Percentiles rank a stretch among this genome's conserved stretches.
phyloP scores from a whole-genome alignment of 2,329 filamentous ascomycete species.

The Blastomyces percursus region DNA sequence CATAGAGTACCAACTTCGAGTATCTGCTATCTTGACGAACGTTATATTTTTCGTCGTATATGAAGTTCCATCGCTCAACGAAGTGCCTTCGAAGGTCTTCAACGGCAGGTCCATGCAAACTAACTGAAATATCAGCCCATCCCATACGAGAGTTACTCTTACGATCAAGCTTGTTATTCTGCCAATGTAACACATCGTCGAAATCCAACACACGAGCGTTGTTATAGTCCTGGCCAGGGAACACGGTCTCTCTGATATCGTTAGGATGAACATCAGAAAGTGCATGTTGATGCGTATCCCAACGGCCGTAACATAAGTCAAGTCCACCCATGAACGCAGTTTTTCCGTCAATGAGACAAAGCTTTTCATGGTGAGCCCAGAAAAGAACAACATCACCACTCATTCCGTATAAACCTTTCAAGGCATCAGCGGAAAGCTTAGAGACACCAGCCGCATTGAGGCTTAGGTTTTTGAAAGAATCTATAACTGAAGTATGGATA shows the following conservation, averaged over 20 bases:
- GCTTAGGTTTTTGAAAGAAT: constrained; percentile 46
- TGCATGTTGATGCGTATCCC: constrained; percentile 78
- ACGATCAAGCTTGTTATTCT: constrained; percentile 84
- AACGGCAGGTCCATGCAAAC: constrained; percentile 74
- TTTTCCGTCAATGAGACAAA: constrained; percentile 85
- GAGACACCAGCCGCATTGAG: constrained; percentile 46
- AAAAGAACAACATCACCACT: constrained; percentile 83
- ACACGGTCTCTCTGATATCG: constrained; percentile 63
- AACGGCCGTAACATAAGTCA: constrained; percentile 90
- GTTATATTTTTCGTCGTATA: constrained; percentile 71
- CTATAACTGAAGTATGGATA: constrained; percentile 47
- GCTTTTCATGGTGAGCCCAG: constrained; percentile 97
- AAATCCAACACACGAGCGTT: constrained; percentile 97
- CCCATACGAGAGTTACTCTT: constrained; percentile 90
- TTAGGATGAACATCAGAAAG: constrained; percentile 74
- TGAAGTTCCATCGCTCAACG: constrained; percentile 88
- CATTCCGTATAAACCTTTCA: constrained; percentile 72
- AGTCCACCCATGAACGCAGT: constrained; percentile 88
- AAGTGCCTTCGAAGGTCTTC: constrained; percentile 96
- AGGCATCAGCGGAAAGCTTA: constrained; percentile 58
- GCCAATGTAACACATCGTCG: constrained; percentile 81
- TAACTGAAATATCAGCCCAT: constrained; percentile 95
- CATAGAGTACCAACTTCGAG: constrained; percentile 26
- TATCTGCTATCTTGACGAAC: constrained; percentile 45
- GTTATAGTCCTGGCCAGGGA: constrained; percentile 95